A percentile compares a stretch with the other conserved stretches of the same genome.
Conservation (phyloP, 2,329 filamentous ascomycete genomes). For the Didymella pinodella region DNA sequence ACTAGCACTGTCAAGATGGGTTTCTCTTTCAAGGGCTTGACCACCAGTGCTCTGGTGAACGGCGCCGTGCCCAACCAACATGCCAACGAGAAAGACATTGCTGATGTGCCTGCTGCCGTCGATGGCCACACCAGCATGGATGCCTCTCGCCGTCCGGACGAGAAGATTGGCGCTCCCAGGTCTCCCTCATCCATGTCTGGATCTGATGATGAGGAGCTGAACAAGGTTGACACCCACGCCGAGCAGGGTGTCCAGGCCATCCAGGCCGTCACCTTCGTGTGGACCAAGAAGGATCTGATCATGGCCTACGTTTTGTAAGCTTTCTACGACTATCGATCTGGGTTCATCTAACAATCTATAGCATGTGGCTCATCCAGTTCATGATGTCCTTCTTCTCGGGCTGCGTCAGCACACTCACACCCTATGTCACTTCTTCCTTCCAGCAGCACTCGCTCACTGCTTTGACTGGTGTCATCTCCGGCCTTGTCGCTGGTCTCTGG, state of each 20-base stretch:
- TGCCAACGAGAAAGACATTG: slow-evolving; percentile 36
- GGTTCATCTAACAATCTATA: slow-evolving; percentile 25
- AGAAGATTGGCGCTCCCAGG: slow-evolving; percentile 40
- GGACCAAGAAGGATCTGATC: slow-evolving; percentile 40
- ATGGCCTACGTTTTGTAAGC: slow-evolving; percentile 42
- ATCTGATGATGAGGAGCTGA: slow-evolving; percentile 42
- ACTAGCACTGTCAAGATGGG: slow-evolving; percentile 35
- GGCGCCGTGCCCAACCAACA: slow-evolving; percentile 22
- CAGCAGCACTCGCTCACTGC: slow-evolving; percentile 49
- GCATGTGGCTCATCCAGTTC: slow-evolving; percentile 54
- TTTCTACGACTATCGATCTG: neutral
- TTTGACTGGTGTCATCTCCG: slow-evolving; percentile 50
- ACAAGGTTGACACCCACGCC: slow-evolving; percentile 43
- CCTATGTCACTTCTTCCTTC: slow-evolving; percentile 54
- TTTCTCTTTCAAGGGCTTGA: slow-evolving; percentile 44
- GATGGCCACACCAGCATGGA: slow-evolving; percentile 42
- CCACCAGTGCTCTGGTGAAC: slow-evolving; percentile 37
- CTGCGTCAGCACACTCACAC: slow-evolving; percentile 51
- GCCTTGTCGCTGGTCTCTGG: slow-evolving; percentile 50
- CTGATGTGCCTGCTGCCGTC: slow-evolving; percentile 40
- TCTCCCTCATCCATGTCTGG: slow-evolving; percentile 21
- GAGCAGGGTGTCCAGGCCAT: slow-evolving; percentile 41
- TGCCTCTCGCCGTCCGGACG: slow-evolving; percentile 28
- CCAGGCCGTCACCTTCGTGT: slow-evolving; percentile 41
- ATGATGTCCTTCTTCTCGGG: slow-evolving; percentile 58